Conservation (phyloP, 345 rosid genomes). For the Euclidium syriacum region DNA sequence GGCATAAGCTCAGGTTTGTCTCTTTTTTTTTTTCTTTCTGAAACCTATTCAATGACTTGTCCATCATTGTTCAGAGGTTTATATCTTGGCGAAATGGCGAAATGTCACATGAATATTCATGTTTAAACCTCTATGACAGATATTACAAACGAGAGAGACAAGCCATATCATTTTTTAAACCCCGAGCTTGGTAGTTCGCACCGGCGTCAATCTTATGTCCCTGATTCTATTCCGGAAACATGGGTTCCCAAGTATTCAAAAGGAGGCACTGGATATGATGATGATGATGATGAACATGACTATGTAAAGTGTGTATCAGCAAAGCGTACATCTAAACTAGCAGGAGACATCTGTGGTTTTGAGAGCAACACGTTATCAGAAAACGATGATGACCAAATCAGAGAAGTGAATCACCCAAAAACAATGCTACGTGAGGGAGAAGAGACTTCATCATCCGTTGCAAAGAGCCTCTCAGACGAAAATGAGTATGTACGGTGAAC, state of each 20-base stretch:
- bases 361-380: constrained; percentile 24
- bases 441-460: constrained; percentile 39
- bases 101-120: constrained; percentile 8
- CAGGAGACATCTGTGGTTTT: constrained; percentile 24
- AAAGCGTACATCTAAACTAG: constrained; percentile 16
- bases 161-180: constrained; percentile 28
- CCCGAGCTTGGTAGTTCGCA: constrained; percentile 12
- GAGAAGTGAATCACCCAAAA: constrained; percentile 28
- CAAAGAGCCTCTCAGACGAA: constrained; percentile 38
- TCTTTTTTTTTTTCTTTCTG: constrained; percentile 1
- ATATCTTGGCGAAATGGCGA: not conserved
- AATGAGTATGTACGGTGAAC: constrained; percentile 37
- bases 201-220: constrained; percentile 26
- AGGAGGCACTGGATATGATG: constrained; percentile 32
- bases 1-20: constrained; percentile 29
- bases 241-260: constrained; percentile 33
- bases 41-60: constrained; percentile 21
- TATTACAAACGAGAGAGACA: constrained; percentile 27
- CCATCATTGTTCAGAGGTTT: constrained; percentile 7
- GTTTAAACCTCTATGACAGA: constrained; percentile 33
- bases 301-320: constrained; percentile 24
- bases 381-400: constrained; percentile 13
- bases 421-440: constrained; percentile 20
- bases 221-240: constrained; percentile 30
- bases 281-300: constrained; percentile 22